Evolutionary conservation across 306 rosid species (phyloP), one percentile per base, ranked within the genome.

Genomic region (Lupinus albus): DNA sequence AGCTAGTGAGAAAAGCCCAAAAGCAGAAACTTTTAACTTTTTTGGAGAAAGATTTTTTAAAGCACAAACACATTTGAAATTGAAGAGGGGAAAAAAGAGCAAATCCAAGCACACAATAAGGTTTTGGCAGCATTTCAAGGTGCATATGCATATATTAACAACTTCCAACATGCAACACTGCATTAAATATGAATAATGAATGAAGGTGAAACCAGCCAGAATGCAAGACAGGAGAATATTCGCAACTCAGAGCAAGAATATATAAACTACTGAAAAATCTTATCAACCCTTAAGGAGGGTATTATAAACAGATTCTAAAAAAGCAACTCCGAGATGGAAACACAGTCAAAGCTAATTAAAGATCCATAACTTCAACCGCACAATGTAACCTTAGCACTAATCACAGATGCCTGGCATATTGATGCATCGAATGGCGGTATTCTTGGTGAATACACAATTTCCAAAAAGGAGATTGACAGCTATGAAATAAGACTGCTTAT

Each of bases 391-490:
- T 49, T 18, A 41, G 77, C 42, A 28, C 45, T 21, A 74, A 74
- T 60, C 33, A 60, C 63, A 56, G 15, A 9, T 39, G 62, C 42
- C 58, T 33, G 3, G 20, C 16, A 36, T 62, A 55, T 25, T 59
- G 33, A 61, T 64, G 50, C 61, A 57, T 49, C 20, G 9, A 48
- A 33, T 59, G 15, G 62, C 8, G 25, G 11, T 11, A 42, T 11
- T 11, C 13, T 42, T 11, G 47, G 47, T 11, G 12, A 42, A 42
- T 42, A 8, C 69, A 60, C 35, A 16, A 17, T 61, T 50, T 46
- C 68, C 71, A 52, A 61, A 70, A 60, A 58, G 6, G 76, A 75
- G 28, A 17, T 45, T 52, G 47, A 30, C 62, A 86, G 32, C 13
- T 39, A 35, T 51, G 45, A n/a, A 6, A 75, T 12, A 58, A 64